These are phyloP conservation scores for Exophiala dermatitidis DNA, from an alignment of 2,329 filamentous ascomycete genomes.

Conservation along the genomic window DNA sequence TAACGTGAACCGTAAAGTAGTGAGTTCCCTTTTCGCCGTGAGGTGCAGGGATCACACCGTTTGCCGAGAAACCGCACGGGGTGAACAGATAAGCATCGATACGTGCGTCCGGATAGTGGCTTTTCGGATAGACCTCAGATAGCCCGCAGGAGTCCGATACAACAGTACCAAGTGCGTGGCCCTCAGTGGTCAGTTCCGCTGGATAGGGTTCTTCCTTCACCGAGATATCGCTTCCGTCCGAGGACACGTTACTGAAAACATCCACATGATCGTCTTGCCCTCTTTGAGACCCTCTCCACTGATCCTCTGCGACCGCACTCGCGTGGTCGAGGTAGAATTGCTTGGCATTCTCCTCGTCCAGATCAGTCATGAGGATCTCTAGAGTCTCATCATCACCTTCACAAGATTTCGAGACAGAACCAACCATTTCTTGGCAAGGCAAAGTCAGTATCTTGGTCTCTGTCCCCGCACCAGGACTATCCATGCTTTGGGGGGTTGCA, in stretches of 20 bases:
- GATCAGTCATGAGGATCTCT: constrained; percentile 62
- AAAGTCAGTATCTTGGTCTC: constrained; percentile 54
- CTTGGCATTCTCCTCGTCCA: constrained; percentile 58
- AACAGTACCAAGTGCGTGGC: constrained; percentile 84
- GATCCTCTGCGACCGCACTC: constrained; percentile 80
- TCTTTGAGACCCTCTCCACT: constrained; percentile 64
- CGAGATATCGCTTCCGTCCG: constrained; percentile 53
- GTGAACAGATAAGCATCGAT: constrained; percentile 96
- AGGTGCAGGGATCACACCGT: constrained; percentile 82
- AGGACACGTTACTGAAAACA: constrained; percentile 70
- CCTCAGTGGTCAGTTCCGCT: constrained; percentile 79
- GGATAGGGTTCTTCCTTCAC: constrained; percentile 54
- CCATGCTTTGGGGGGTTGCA: constrained; percentile 56
- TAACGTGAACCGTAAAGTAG: constrained; percentile 98
- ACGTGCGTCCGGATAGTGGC: constrained; percentile 81
- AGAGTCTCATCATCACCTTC: constrained; percentile 45
- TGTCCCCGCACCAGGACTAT: constrained; percentile 38
- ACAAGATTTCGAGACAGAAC: constrained; percentile 24
- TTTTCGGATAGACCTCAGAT: constrained; percentile 77
- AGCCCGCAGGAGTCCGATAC: constrained; percentile 87
- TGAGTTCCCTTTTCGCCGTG: constrained; percentile 56
- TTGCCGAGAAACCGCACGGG: constrained; percentile 94
- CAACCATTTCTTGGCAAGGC: constrained; percentile 35
- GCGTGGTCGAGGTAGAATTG: constrained; percentile 71
- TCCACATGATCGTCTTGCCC: constrained; percentile 55